Evolutionary conservation across 169 alveolate genomes (phyloP), one percentile per base, ranked within the genome.

Genomic region (Eimeria nieschulzi): DNA sequence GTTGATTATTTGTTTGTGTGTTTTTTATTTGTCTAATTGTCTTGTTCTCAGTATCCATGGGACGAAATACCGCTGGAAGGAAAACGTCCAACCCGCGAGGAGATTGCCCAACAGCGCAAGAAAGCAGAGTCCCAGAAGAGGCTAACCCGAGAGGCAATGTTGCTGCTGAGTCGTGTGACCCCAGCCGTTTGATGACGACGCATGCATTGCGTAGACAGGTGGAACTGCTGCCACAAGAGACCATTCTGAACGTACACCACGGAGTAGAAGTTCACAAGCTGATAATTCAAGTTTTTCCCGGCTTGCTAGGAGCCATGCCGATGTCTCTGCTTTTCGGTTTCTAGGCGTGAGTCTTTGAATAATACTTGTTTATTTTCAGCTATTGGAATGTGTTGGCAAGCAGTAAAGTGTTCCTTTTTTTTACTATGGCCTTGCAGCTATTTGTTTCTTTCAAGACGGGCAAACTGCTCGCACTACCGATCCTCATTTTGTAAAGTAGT

Each of bases 21-120:
- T 33, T 33, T 0, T 33, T 33, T 33, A 33, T 33, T 33, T 33
- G 46, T 33, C 46, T 33, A 33, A 33, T 33, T 33, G 68, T 19
- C 68, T 15, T 59, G 68, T 59, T 39, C 59, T 59, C 90, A 82
- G 90, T 82, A 82, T 63, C 75, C 90, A 17, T 82, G 90, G 90
- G 90, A 82, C 26, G 90, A 82, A 61, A 78, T 82, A 23, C 90
- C 90, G n/a, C 33, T 63, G 78, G 79, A 82, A n/a, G 90, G 90
- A 23, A 82, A 61, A 39, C 90, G 66, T 10, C 90, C 46, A 0
- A 53, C 90, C 6, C 75, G 53, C 23, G 19, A 82, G 46, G 78
- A 82, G 75, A 61, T 82, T 68, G 64, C 78, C 5, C 78, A 82
- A n/a, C 90, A 82, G 33, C 90, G 90, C 75, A 82, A 46, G 25